These are phyloP conservation scores for Mycena rebaudengoi DNA, from an alignment of 768 basidiomycete genomes.

Conservation along the genomic window DNA sequence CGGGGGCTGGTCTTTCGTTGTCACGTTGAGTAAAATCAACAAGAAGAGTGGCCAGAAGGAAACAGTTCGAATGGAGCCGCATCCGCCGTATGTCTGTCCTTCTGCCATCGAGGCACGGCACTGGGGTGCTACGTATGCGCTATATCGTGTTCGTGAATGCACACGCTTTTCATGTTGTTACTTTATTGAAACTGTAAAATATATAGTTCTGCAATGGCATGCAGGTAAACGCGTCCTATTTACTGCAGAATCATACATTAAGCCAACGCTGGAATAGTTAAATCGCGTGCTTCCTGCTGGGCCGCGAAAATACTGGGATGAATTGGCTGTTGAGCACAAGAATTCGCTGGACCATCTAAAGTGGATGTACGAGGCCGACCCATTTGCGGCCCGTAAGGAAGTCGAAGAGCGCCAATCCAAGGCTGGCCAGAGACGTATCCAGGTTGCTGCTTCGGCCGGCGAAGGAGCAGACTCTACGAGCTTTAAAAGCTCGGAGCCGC, in stretches of 20 bases:
- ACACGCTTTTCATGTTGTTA: constrained; percentile 20
- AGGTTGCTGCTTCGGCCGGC: constrained; percentile 22
- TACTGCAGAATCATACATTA: constrained; percentile 78
- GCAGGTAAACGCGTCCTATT: constrained; percentile 75
- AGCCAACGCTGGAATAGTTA: constrained; percentile 74
- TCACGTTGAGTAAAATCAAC: constrained; percentile 72
- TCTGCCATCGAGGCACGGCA: constrained; percentile 88
- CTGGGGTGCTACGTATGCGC: constrained; percentile 88
- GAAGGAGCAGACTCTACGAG: constrained; percentile 7
- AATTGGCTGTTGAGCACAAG: constrained; percentile 76
- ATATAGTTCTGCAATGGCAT: constrained; percentile 78
- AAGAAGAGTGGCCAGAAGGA: constrained; percentile 78
- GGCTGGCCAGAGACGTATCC: constrained; percentile 53
- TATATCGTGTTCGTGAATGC: constrained; percentile 78
- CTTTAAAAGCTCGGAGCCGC: constrained; percentile 30
- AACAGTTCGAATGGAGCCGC: constrained; percentile 74
- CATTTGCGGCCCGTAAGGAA: constrained; percentile 76
- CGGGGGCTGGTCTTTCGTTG: constrained; percentile 68
- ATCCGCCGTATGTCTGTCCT: constrained; percentile 71
- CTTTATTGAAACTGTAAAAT: constrained; percentile 38
- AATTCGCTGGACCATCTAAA: constrained; percentile 69
- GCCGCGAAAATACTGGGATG: constrained; percentile 89
- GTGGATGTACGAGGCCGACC: constrained; percentile 92
- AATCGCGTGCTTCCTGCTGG: constrained; percentile 82
- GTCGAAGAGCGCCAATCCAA: constrained; percentile 74